Evolutionary conservation across 257 asterid genomes (phyloP), one percentile per base, ranked within the genome.

Genomic region (Jacaranda copaia): DNA sequence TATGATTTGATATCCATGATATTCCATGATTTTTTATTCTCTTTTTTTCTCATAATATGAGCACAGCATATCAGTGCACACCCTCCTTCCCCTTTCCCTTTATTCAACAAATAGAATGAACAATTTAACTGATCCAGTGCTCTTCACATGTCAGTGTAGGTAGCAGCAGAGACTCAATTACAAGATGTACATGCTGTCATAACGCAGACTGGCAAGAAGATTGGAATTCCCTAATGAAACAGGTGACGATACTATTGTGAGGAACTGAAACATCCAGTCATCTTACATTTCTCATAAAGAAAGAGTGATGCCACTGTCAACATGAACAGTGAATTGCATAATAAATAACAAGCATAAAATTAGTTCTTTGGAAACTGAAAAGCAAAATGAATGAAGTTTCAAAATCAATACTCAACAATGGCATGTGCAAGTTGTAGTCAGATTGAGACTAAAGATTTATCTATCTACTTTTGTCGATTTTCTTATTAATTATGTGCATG

Each of bases 401-500:
- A 42, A 20, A 57, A 57, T 72, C 20, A 59, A 75, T 35, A 48
- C 39, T 11, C 14, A 12, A 45, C 11, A 13, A 35, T 53, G 67
- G 55, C 20, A 52, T n/a, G 42, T 11, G 10, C 9, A 38, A 39
- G 1, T 45, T 40, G 19, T 12, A 25, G 32, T 25, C 32, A 58
- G 5, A 11, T 52, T 43, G 72, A 20, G 62, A 62, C 72, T 63
- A 64, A 48, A 48, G 14, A 74, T 18, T 59, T 40, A 3, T 72
- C 20, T 73, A 13, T 39, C 18, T 45, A 45, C 16, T 5, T n/a
- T 42, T 53, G 32, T 32, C 56, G 13, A 39, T 3, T 42, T 8
- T 14, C 20, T 58, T 19, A 38, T 20, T 32, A 12, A 16, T 10
- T 45, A 35, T 25, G 32, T 25, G 32, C 32, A 25, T 25, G 32